These are phyloP conservation scores for Candida xyloterini DNA, from an alignment of 805 yeast species.

Conservation along the genomic window DNA sequence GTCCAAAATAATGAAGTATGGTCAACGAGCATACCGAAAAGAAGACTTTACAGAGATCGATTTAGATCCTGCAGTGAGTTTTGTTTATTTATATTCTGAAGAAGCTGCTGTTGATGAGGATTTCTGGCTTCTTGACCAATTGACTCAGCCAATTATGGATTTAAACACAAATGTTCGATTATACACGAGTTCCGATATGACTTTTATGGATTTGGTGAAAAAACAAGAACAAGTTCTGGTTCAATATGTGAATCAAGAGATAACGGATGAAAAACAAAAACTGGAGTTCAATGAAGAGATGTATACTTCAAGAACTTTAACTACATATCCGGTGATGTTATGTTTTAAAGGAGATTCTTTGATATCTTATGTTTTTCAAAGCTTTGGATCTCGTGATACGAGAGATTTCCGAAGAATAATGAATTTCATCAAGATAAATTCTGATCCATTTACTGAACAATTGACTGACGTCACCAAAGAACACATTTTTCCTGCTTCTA, in stretches of 20 bases:
- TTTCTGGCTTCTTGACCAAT: slow-evolving; percentile 53
- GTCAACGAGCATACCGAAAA: slow-evolving; percentile 6
- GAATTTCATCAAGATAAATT: slow-evolving; percentile 47
- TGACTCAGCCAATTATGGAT: slow-evolving; percentile 58
- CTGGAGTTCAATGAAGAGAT: slow-evolving; percentile 42
- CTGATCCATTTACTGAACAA: slow-evolving; percentile 52
- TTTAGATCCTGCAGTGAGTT: slow-evolving; percentile 43
- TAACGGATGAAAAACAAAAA: slow-evolving; percentile 5
- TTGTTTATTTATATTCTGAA: slow-evolving; percentile 53
- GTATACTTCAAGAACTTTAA: slow-evolving; percentile 48
- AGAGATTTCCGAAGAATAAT: slow-evolving; percentile 47
- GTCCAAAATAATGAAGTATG: slow-evolving; percentile 21
- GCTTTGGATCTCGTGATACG: slow-evolving; percentile 61
- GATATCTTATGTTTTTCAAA: slow-evolving; percentile 52
- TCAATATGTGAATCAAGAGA: slow-evolving; percentile 43
- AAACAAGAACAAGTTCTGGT: slow-evolving; percentile 41
- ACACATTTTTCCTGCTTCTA: slow-evolving; percentile 35
- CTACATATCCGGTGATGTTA: slow-evolving; percentile 61
- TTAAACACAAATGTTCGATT: slow-evolving; percentile 54
- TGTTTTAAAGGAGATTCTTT: slow-evolving; percentile 57
- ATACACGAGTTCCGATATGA: slow-evolving; percentile 47
- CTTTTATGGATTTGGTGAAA: slow-evolving; percentile 37
- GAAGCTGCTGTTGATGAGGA: slow-evolving; percentile 58
- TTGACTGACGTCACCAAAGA: slow-evolving; percentile 40
- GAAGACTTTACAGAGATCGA: slow-evolving; percentile 28